phyloP scores from a whole-genome alignment of 805 yeast genomes.

The Hanseniaspora hatyaiensis region DNA sequence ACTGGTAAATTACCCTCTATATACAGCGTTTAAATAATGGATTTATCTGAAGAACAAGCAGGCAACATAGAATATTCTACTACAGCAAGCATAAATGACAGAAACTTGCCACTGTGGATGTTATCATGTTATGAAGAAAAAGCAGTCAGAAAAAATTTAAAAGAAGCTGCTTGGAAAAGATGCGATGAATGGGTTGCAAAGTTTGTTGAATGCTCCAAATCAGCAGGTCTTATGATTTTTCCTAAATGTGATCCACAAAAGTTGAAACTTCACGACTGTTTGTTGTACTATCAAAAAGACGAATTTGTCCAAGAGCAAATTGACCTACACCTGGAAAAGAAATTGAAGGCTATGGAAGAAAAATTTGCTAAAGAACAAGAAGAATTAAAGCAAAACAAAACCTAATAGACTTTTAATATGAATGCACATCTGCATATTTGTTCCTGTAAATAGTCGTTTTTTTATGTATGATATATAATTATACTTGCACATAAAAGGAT shows the following conservation, averaged over 20 bases:
- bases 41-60: constrained; percentile 17
- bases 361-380: constrained; percentile 16
- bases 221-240: constrained; percentile 53
- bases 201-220: constrained; percentile 53
- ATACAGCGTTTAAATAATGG: no score
- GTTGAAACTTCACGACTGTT: constrained; percentile 51
- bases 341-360: constrained; percentile 34
- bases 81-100: background rate
- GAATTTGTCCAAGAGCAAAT: constrained; percentile 60
- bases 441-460: no score
- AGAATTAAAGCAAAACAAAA: background rate
- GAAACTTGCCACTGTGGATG: constrained; percentile 58
- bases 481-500: no score
- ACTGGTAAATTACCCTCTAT: no score
- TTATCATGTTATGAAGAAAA: constrained; percentile 67
- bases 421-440: no score
- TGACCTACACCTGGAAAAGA: constrained; percentile 50
- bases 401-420: no score
- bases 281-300: constrained; percentile 46
- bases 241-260: constrained; percentile 52
- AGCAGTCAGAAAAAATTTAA: constrained; percentile 59
- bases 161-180: constrained; percentile 48
- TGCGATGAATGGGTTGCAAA: constrained; percentile 62
- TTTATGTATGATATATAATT: no score
- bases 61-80: constrained; percentile 21